Evolutionary conservation across 139 green algal genomes (phyloP), one percentile per base, ranked within the genome.

Genomic region (Ettlia oleoabundans): DNA sequence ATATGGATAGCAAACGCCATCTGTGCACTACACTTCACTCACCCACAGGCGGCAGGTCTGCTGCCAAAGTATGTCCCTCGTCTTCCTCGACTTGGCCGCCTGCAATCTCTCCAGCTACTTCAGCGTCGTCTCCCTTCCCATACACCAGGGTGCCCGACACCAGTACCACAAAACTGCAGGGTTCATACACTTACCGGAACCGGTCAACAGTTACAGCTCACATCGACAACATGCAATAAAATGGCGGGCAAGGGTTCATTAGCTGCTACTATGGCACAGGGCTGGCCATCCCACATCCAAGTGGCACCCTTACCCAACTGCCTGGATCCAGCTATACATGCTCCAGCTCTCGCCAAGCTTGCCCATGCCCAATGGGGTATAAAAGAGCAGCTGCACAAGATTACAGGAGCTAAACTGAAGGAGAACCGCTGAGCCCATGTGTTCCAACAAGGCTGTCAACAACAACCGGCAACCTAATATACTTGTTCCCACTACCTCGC

Each of bases 101-200:
- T 2, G 53, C 79, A 38, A 83, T 75, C 79, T 87, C 68, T 62
- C 72, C 62, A 2, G 76, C 77, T 55, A 84, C 18, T 33, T 76
- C 76, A 61, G 41, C 30, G 33, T 89, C 90, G 74, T 93, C 86
- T 30, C 92, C 92, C 62, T 82, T 88, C 51, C 90, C 82, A 51
- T 95, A 95, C 3, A 93, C 40, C 7, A 94, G 43, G 0, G 91
- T 94, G n/a, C 92, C 92, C 30, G 61, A n/a, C 35, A 93, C 92
- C 75, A 95, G 87, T 53, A 95, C 83, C 13, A 73, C 76, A 86
- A 95, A 95, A 4, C 79, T 82, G 77, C 42, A 58, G 24, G 24
- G n/a, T n/a, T n/a, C n/a, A n/a, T n/a, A n/a, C n/a, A n/a, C n/a
- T n/a, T n/a, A n/a, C n/a, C n/a, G n/a, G n/a, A n/a, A n/a, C n/a